A percentile compares a stretch with the other conserved stretches of the same genome.
phyloP scores from a whole-genome alignment of 768 basidiomycete species.

The Coprinopsis marcescibilis region DNA sequence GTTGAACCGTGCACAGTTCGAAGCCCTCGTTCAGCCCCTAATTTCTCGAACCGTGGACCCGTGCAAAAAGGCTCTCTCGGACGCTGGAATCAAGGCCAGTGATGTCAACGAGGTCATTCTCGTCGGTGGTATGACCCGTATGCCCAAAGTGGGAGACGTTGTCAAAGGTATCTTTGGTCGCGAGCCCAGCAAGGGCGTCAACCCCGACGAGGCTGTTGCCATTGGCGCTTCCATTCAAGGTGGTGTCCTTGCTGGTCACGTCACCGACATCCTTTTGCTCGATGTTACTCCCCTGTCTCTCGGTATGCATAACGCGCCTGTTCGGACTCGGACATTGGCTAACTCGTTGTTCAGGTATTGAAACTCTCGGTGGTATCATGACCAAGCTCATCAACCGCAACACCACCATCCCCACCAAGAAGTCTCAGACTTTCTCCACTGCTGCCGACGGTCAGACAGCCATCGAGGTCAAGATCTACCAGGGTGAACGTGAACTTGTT shows the following conservation, averaged over 20 bases:
- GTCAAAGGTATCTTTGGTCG: conserved; percentile 93
- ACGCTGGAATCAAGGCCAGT: conserved; percentile 88
- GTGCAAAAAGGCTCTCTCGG: conserved; percentile 93
- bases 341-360: too few species aligned
- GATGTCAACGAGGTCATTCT: conserved; percentile 97
- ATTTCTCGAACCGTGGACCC: conserved; percentile 90
- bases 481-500: conserved; percentile 98
- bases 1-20: conserved; percentile 85
- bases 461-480: conserved; percentile 99
- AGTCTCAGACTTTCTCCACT: conserved; percentile 98
- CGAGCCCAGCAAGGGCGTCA: conserved; percentile 97
- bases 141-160: conserved; percentile 92
- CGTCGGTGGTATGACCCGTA: conserved; percentile 98
- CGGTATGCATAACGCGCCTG: too few species aligned
- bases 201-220: conserved; percentile 98
- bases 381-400: conserved; percentile 97
- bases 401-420: conserved; percentile 99
- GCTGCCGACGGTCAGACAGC: conserved; percentile 99
- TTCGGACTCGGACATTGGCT: too few species aligned
- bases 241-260: conserved; percentile 94
- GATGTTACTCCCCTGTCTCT: conserved; percentile 97
- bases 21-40: conserved; percentile 74
- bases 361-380: conserved; percentile 99
- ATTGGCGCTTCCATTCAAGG: conserved; percentile 98
- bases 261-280: conserved; percentile 90